phyloP scores from a whole-genome alignment of 1,139 yeast genomes.

The Debaryomyces nepalensis region DNA sequence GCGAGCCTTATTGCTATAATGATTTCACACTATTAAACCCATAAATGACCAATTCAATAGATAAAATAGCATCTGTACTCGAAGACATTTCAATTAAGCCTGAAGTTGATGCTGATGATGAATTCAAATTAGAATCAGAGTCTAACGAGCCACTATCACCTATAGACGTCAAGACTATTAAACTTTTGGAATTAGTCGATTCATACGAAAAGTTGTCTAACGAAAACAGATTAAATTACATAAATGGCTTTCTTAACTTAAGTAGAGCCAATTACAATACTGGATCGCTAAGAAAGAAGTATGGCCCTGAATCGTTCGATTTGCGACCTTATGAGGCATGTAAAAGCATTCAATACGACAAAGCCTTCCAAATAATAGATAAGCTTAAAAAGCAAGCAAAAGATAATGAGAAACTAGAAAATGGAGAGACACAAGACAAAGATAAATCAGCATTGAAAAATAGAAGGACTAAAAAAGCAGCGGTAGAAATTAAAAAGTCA shows the following conservation, averaged over 20 bases:
- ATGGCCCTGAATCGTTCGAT: constrained; percentile 34
- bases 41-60: constrained; percentile 11
- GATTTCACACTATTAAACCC: too few species aligned
- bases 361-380: constrained; percentile 22
- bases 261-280: constrained; percentile 46
- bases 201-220: constrained; percentile 33
- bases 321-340: constrained; percentile 36
- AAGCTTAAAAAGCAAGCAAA: constrained; percentile 10
- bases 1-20: neutral
- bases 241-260: constrained; percentile 39
- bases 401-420: neutral
- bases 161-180: constrained; percentile 25
- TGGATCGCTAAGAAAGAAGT: constrained; percentile 23
- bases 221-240: constrained; percentile 26
- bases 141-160: constrained; percentile 12
- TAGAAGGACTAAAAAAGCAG: constrained; percentile 3
- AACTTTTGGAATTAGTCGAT: constrained; percentile 33
- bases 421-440: constrained; percentile 1
- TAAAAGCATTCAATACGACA: constrained; percentile 20
- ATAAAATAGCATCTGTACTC: constrained; percentile 17
- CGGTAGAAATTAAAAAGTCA: constrained; percentile 1
- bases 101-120: constrained; percentile 10
- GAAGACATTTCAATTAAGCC: constrained; percentile 21
- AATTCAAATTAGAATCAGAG: constrained; percentile 12
- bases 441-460: constrained; percentile 7